A percentile compares a stretch with the other conserved stretches of the same genome.
phyloP scores from a whole-genome alignment of 2,329 filamentous ascomycete species.

The Colletotrichum phormii region DNA sequence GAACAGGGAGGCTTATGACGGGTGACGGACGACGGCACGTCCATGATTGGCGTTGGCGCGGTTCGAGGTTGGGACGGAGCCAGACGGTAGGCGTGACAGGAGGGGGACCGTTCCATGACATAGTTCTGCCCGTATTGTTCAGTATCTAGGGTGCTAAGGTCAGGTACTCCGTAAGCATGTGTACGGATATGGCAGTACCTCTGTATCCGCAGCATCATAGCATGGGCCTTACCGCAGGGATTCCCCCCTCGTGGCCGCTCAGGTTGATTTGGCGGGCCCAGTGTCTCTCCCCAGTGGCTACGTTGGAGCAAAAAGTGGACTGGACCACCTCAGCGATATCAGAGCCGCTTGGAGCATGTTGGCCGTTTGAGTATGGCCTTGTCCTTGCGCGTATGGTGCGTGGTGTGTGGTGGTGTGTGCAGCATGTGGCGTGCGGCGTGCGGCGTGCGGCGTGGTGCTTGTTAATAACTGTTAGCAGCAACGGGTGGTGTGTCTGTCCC shows the following conservation, averaged over 20 bases:
- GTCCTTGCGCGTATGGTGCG: neutral
- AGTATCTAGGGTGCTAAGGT: neutral
- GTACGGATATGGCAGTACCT: no score
- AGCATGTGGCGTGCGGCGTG: no score
- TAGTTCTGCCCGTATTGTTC: neutral
- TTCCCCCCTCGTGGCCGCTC: conserved; percentile 6
- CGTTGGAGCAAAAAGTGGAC: conserved; percentile 16
- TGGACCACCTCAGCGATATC: conserved; percentile 10
- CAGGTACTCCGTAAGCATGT: neutral
- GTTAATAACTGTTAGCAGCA: neutral
- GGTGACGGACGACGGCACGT: conserved; percentile 8
- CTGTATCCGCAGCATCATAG: neutral
- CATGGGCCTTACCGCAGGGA: conserved; percentile 21
- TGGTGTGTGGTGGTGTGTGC: no score
- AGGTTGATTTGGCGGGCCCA: conserved; percentile 14
- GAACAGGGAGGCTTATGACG: conserved; percentile 1
- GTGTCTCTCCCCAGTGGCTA: conserved; percentile 7
- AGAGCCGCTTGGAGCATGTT: conserved; percentile 28
- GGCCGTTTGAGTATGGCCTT: neutral
- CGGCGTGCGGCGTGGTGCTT: neutral
- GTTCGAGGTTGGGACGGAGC: conserved; percentile 20
- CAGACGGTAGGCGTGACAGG: conserved; percentile 32
- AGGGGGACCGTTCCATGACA: conserved; percentile 32
- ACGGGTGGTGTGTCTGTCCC: conserved; percentile 7
- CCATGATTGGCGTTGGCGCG: conserved; percentile 12